A percentile compares a stretch with the other conserved stretches of the same genome.
phyloP scores from a whole-genome alignment of 75 land plant genomes.

The Ceratopteris richardii region DNA sequence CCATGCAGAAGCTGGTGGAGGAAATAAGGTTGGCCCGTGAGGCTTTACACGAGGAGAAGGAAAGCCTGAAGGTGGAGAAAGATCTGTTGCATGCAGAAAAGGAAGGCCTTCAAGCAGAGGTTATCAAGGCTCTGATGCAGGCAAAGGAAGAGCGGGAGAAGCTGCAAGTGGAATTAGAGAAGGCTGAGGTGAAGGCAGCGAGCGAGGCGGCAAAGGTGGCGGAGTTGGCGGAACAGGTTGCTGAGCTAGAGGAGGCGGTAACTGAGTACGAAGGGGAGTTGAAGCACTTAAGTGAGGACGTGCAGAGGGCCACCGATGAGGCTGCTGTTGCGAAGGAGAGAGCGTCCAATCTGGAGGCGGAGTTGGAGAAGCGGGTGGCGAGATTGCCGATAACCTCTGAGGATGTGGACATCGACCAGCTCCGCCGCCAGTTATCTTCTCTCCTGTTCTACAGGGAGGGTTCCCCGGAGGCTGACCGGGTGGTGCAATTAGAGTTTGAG shows the following conservation, averaged over 20 bases:
- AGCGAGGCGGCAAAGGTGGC: not conserved
- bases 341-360: not conserved
- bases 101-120: not conserved
- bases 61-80: not conserved
- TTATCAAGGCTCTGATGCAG: not conserved
- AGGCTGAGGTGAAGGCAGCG: not conserved
- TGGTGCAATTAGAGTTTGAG: not conserved
- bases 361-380: not conserved
- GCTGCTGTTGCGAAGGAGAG: not conserved
- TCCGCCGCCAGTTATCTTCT: not conserved
- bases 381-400: not conserved
- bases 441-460: conserved; percentile 2
- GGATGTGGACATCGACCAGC: not conserved
- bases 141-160: not conserved
- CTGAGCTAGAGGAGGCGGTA: conserved; percentile 1
- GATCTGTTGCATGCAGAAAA: not conserved
- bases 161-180: not conserved
- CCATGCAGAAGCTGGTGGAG: not conserved
- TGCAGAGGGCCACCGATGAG: not conserved
- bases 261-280: not conserved
- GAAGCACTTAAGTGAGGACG: conserved; percentile 1
- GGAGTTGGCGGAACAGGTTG: not conserved
- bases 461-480: not conserved
- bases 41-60: not conserved
- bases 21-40: not conserved